phyloP scores from a whole-genome alignment of 148 eudicot genomes.

The Rhododendron henanense region DNA sequence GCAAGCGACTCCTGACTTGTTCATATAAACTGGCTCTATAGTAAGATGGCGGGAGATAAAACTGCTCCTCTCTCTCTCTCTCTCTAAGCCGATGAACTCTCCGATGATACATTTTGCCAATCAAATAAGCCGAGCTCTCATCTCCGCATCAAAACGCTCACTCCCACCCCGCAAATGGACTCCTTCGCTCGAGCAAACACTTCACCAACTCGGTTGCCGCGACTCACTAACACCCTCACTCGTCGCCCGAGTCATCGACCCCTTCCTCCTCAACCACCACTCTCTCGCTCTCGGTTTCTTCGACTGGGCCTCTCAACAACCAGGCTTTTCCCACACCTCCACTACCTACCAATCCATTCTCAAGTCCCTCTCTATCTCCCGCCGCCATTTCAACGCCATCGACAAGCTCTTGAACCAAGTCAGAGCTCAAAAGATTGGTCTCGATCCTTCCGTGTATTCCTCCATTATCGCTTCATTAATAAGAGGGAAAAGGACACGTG shows the following conservation, averaged over 20 bases:
- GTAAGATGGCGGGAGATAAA: constrained; percentile 13
- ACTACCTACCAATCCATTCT: constrained; percentile 48
- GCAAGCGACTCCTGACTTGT: no score
- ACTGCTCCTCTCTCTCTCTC: constrained; percentile 8
- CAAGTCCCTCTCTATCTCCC: constrained; percentile 60
- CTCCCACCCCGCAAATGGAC: constrained; percentile 42
- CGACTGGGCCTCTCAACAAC: constrained; percentile 91
- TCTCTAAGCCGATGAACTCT: background rate
- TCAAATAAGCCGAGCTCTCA: constrained; percentile 51
- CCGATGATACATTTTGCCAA: constrained; percentile 32
- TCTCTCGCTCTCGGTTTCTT: constrained; percentile 82
- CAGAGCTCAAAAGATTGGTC: constrained; percentile 25
- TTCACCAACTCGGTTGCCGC: constrained; percentile 57
- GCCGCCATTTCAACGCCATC: constrained; percentile 47
- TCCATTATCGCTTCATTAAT: constrained; percentile 35
- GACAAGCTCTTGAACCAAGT: constrained; percentile 52
- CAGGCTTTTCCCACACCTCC: constrained; percentile 58
- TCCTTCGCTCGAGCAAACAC: constrained; percentile 60
- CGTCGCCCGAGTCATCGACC: constrained; percentile 81
- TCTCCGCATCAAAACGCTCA: constrained; percentile 39
- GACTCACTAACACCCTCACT: constrained; percentile 55
- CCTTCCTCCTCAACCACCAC: constrained; percentile 67
- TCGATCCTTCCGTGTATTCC: constrained; percentile 39
- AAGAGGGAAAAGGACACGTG: constrained; percentile 29
- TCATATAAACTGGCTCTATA: background rate